These are phyloP conservation scores for Hyparrhenia diplandra DNA, from an alignment of 176 grass and related monocot genomes.

Conservation along the genomic window DNA sequence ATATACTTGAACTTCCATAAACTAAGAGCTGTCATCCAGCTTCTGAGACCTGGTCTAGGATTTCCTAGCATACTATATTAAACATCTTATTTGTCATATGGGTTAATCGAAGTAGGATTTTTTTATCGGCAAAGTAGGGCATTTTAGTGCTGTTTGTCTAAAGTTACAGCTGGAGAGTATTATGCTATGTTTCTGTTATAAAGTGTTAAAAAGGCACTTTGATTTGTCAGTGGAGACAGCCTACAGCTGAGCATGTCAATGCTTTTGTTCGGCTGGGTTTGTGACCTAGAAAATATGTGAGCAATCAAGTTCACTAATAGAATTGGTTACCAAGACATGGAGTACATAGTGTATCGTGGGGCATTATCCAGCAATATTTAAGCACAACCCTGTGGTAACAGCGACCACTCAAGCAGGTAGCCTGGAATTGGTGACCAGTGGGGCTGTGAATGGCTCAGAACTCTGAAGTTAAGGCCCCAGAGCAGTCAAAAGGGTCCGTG, in stretches of 20 bases:
- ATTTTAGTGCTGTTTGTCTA: background rate
- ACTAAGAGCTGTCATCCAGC: background rate
- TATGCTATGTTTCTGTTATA: background rate
- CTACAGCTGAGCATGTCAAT: background rate
- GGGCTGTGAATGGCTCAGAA: background rate
- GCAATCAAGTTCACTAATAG: background rate
- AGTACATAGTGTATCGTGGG: background rate
- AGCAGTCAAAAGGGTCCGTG: background rate
- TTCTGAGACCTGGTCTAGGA: background rate
- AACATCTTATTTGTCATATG: background rate
- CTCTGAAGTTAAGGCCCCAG: background rate
- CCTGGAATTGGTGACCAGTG: background rate
- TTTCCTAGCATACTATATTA: background rate
- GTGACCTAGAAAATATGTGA: background rate
- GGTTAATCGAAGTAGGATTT: background rate
- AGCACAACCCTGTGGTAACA: background rate
- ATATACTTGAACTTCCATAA: background rate
- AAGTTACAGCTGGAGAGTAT: background rate
- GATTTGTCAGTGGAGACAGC: background rate
- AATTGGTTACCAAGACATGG: background rate
- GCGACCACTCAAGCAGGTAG: background rate
- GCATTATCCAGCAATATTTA: background rate
- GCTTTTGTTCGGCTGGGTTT: background rate
- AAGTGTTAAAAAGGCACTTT: background rate
- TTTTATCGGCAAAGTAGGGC: background rate